Conservation (phyloP, 495 filamentous ascomycete genomes). For the Trichoderma gamsii region DNA sequence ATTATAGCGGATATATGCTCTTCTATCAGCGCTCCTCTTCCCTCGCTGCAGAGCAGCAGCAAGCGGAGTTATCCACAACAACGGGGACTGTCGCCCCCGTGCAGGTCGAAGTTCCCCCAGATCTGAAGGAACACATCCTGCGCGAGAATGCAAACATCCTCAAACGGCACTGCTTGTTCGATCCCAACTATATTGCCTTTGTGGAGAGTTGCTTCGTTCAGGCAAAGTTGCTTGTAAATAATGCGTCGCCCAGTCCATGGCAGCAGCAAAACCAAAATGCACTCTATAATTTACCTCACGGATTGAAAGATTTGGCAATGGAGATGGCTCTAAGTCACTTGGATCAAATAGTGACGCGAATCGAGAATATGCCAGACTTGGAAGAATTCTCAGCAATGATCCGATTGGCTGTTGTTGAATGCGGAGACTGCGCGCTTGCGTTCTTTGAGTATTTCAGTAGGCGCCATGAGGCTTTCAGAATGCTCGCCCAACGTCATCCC, state of each 20-base stretch:
- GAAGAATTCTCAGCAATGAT: slow-evolving; percentile 51
- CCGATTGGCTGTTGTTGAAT: slow-evolving; percentile 46
- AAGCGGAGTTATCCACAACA: slow-evolving; percentile 26
- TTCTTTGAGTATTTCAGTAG: slow-evolving; percentile 59
- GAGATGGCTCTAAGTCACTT: slow-evolving; percentile 66
- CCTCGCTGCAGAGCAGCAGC: slow-evolving; percentile 43
- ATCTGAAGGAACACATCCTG: slow-evolving; percentile 56
- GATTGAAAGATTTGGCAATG: slow-evolving; percentile 54
- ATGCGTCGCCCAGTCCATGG: slow-evolving; percentile 37
- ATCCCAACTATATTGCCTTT: slow-evolving; percentile 64
- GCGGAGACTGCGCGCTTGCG: slow-evolving; percentile 49
- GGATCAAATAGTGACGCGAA: slow-evolving; percentile 69
- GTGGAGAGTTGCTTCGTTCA: slow-evolving; percentile 52
- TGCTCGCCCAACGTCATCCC: slow-evolving; percentile 61
- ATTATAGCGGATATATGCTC: slow-evolving; percentile 91
- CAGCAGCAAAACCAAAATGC: not conserved
- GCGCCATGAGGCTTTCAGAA: slow-evolving; percentile 52
- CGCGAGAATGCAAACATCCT: slow-evolving; percentile 68
- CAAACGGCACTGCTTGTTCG: slow-evolving; percentile 74
- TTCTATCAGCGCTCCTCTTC: slow-evolving; percentile 84
- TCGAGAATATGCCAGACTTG: slow-evolving; percentile 63
- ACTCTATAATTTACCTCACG: not conserved
- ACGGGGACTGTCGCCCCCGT: slow-evolving; percentile 40
- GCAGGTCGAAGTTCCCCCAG: slow-evolving; percentile 48
- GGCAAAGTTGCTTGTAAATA: slow-evolving; percentile 39